A percentile compares a stretch with the other conserved stretches of the same genome.
Evolutionary conservation across 768 basidiomycete genomes (phyloP).

Genomic region (Trametes villosa): DNA sequence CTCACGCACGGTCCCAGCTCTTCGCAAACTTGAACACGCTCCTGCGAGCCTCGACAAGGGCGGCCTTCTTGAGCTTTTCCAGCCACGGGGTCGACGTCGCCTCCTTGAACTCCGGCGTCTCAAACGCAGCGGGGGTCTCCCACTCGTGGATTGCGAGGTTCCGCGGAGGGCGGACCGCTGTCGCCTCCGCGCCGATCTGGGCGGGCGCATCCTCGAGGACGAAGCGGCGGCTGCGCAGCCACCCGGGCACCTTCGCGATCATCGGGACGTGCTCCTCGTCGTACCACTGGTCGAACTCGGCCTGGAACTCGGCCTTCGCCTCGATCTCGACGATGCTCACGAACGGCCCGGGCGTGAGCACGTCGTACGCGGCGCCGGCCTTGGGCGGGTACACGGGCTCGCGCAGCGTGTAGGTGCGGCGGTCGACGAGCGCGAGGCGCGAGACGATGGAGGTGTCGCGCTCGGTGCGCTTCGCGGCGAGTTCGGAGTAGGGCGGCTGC

Average conservation of each 20-base stretch:
- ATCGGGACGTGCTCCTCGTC: constrained; percentile 37
- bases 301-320: constrained; percentile 31
- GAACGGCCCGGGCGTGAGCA: constrained; percentile 27
- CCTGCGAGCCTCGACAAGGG: no score
- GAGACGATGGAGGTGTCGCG: no score
- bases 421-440: no score
- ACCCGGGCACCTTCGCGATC: constrained; percentile 45
- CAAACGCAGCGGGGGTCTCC: constrained; percentile 32
- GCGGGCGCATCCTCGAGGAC: constrained; percentile 30
- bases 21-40: no score
- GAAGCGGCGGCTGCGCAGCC: constrained; percentile 49
- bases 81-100: constrained; percentile 51
- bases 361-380: constrained; percentile 25
- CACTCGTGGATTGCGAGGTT: constrained; percentile 3
- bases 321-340: constrained; percentile 32
- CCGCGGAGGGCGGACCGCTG: constrained; percentile 16
- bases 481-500: no score
- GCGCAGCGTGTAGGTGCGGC: constrained; percentile 37
- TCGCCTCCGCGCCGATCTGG: constrained; percentile 28
- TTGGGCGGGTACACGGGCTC: constrained; percentile 8
- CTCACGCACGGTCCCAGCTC: no score
- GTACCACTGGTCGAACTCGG: constrained; percentile 35
- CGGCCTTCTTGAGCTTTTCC: constrained; percentile 25
- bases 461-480: no score
- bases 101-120: constrained; percentile 41